phyloP scores from a whole-genome alignment of 2,329 filamentous ascomycete genomes.

The Aspergillus udagawae region DNA sequence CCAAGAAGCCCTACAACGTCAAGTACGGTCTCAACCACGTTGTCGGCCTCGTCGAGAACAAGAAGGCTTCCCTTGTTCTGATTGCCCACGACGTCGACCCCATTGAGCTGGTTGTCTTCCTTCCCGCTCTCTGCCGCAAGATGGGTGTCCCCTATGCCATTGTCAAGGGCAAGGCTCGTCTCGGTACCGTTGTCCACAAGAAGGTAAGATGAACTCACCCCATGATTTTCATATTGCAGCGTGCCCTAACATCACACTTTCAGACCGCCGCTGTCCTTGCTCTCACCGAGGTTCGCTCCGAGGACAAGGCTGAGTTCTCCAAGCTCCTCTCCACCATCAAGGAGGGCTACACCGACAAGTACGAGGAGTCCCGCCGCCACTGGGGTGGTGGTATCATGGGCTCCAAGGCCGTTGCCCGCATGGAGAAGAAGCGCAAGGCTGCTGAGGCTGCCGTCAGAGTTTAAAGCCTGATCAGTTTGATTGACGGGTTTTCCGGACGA shows the following conservation, averaged over 20 bases:
- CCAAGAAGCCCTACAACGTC: conserved; percentile 99
- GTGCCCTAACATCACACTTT: conserved; percentile 15
- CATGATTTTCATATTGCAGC: not conserved
- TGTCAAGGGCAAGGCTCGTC: conserved; percentile 98
- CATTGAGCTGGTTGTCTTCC: conserved; percentile 98
- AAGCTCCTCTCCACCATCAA: conserved; percentile 96
- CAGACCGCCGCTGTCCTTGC: conserved; percentile 94
- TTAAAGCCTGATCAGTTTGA: conserved; percentile 51
- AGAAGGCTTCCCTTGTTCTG: conserved; percentile 97
- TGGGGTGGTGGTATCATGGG: conserved; percentile 99
- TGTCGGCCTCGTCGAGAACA: conserved; percentile 95
- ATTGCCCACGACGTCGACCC: conserved; percentile 99
- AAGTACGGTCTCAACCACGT: conserved; percentile 99
- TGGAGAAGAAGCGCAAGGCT: conserved; percentile 90
- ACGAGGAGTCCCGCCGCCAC: conserved; percentile 83
- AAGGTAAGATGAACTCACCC: conserved; percentile 58
- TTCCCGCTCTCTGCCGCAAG: conserved; percentile 98
- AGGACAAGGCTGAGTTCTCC: conserved; percentile 97
- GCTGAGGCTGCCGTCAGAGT: conserved; percentile 96
- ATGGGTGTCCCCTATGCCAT: conserved; percentile 99
- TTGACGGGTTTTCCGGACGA: conserved; percentile 25
- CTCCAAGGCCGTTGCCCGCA: conserved; percentile 76
- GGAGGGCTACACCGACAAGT: conserved; percentile 96
- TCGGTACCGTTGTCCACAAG: conserved; percentile 99
- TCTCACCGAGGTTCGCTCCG: conserved; percentile 90